These are phyloP conservation scores for Phytophthora cryptogea DNA, from an alignment of 352 stramenopile genomes.

Conservation along the genomic window DNA sequence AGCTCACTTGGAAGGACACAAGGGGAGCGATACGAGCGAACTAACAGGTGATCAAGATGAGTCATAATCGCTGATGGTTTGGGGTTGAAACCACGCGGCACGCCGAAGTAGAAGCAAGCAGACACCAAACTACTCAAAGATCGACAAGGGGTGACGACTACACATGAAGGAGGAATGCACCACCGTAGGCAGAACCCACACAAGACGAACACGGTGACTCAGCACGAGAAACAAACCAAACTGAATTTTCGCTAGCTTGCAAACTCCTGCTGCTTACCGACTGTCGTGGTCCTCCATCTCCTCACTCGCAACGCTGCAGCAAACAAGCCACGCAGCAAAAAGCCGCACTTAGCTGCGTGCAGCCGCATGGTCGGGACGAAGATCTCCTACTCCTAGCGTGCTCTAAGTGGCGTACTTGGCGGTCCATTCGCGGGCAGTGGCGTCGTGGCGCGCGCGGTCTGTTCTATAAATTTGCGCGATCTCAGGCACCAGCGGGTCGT, in stretches of 20 bases:
- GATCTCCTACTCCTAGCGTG: slow-evolving; percentile 47
- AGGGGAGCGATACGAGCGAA: neutral
- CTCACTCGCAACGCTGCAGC: slow-evolving; percentile 5
- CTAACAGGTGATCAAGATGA: slow-evolving; percentile 31
- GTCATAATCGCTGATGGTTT: slow-evolving; percentile 2
- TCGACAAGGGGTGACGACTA: neutral
- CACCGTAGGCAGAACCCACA: slow-evolving; percentile 5
- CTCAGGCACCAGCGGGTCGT: slow-evolving; percentile 96
- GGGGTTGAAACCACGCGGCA: slow-evolving; percentile 3
- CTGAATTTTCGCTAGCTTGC: slow-evolving; percentile 41
- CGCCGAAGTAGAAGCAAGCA: neutral
- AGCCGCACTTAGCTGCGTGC: slow-evolving; percentile 5
- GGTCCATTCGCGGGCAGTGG: slow-evolving; percentile 97
- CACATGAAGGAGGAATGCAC: neutral
- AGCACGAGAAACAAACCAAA: slow-evolving; percentile 43
- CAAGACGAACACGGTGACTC: slow-evolving; percentile 2
- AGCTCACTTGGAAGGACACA: neutral
- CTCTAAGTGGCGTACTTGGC: slow-evolving; percentile 99
- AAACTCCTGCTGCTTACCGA: slow-evolving; percentile 37
- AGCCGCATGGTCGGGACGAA: slow-evolving; percentile 19
- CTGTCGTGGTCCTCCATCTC: slow-evolving; percentile 23
- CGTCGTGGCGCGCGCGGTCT: slow-evolving; percentile 93
- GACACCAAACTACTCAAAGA: neutral
- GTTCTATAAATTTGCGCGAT: slow-evolving; percentile 96
- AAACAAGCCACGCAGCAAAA: slow-evolving; percentile 4